phyloP scores from a whole-genome alignment of 1,139 yeast species.

The Yamadazyma triangularis region DNA sequence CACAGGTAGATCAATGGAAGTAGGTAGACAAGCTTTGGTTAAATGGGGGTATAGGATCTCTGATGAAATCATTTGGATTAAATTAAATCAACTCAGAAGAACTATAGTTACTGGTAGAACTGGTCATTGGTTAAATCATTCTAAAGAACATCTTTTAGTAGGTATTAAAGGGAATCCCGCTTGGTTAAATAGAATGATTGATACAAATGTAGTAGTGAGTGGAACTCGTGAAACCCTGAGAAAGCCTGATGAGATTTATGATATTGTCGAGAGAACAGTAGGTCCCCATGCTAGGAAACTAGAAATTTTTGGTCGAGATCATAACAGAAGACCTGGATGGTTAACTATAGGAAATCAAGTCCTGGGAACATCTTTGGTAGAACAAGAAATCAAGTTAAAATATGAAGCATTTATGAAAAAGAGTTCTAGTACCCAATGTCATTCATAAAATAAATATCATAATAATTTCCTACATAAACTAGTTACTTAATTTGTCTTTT shows the following conservation, averaged over 20 bases:
- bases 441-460: no score
- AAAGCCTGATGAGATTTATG: constrained; percentile 88
- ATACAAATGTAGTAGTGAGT: constrained; percentile 75
- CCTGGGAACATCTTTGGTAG: constrained; percentile 54
- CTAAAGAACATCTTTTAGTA: constrained; percentile 84
- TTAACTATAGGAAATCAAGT: constrained; percentile 83
- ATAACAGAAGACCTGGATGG: constrained; percentile 89
- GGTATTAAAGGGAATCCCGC: constrained; percentile 77
- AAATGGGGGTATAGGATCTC: constrained; percentile 80
- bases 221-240: constrained; percentile 83
- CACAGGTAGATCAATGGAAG: constrained; percentile 87
- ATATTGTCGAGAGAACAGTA: constrained; percentile 78
- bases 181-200: constrained; percentile 68
- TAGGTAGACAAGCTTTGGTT: constrained; percentile 70
- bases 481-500: neutral
- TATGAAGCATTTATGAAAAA: constrained; percentile 18
- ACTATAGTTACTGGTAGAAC: constrained; percentile 95
- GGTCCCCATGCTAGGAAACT: constrained; percentile 73
- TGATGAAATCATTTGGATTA: constrained; percentile 88
- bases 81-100: constrained; percentile 78
- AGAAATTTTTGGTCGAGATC: constrained; percentile 85
- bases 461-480: no score
- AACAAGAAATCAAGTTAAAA: constrained; percentile 48
- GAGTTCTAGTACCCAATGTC: no score
- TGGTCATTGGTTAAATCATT: constrained; percentile 95